These are phyloP conservation scores for Babesia ovata DNA, from an alignment of 169 alveolate species.

Conservation along the genomic window DNA sequence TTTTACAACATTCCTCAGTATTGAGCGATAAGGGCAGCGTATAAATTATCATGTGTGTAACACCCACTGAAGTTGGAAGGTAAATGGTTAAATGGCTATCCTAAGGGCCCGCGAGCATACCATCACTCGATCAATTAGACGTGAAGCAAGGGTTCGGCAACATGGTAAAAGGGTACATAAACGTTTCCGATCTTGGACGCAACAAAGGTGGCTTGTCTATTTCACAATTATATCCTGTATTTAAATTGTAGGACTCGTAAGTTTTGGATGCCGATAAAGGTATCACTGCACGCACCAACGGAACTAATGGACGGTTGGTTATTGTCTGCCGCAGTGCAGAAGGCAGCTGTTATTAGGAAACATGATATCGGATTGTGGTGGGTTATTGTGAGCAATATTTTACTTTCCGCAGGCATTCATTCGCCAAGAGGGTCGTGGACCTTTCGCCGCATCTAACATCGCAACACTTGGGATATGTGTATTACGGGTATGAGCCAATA, in stretches of 20 bases:
- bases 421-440: constrained; percentile 70
- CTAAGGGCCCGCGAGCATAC: constrained; percentile 81
- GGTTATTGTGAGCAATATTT: background rate
- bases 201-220: constrained; percentile 68
- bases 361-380: constrained; percentile 80
- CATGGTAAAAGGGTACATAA: constrained; percentile 82
- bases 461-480: constrained; percentile 83
- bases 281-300: constrained; percentile 75
- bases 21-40: too few relatives aligned
- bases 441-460: constrained; percentile 74
- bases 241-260: constrained; percentile 70
- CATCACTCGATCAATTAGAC: constrained; percentile 72
- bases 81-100: constrained; percentile 66
- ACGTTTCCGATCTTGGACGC: constrained; percentile 86
- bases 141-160: constrained; percentile 76
- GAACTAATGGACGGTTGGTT: constrained; percentile 78
- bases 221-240: background rate
- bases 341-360: constrained; percentile 84
- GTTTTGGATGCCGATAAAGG: constrained; percentile 84
- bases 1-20: too few relatives aligned
- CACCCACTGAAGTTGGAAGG: background rate
- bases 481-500: constrained; percentile 74
- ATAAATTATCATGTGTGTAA: too few relatives aligned
- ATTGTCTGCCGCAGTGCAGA: constrained; percentile 80
- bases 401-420: constrained; percentile 54